Base-by-base conservation (phyloP, 202 grass and related monocot species). In the Panicum virgatum region DNA sequence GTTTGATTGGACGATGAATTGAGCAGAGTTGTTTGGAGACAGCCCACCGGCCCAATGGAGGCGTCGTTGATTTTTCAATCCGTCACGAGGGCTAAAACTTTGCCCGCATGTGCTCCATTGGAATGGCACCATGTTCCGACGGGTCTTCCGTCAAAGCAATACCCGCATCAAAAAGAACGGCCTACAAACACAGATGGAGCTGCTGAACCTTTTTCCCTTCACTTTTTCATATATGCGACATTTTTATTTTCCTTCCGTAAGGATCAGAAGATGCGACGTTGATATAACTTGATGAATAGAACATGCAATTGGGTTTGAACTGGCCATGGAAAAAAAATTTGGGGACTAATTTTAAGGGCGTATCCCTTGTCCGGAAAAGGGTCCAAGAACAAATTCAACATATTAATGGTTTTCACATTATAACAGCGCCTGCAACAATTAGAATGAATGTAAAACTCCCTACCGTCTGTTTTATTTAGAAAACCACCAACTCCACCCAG, bases 341-440 rank as follows among this genome's bases (percentile, higher is more conserved):
- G 12, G 2, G 0, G 1, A 37, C 52, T 39, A 12, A 18, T 3
- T 25, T 51, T 20, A 32, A 79, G 3, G 36, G 23, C 6, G 6
- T 46, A 74, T 9, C n/a, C 7, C 15, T 60, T 66, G 34, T 25
- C 22, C 11, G 43, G 23, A n/a, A 23, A 63, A 61, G 38, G 8
- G 23, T 76, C 14, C 48, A 78, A 46, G 60, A 61, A 53, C 0
- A 51, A 29, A 77, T 23, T 58, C 4, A 64, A 54, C 44, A 48
- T 46, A 18, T 72, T 20, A 34, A 69, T 50, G 52, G 12, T 39
- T 53, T 56, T 20, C 27, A 26, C 5, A 62, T 19, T 47, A 57
- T 72, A 46, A 76, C 3, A 80, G 15, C 25, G 70, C 7, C 62
- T 85, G 7, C 20, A 25, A 69, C n/a, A n/a, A n/a, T 76, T 45